Evolutionary conservation across 805 yeast species (phyloP), one percentile per base, ranked within the genome.

Genomic region (Brettanomyces anomalus): DNA sequence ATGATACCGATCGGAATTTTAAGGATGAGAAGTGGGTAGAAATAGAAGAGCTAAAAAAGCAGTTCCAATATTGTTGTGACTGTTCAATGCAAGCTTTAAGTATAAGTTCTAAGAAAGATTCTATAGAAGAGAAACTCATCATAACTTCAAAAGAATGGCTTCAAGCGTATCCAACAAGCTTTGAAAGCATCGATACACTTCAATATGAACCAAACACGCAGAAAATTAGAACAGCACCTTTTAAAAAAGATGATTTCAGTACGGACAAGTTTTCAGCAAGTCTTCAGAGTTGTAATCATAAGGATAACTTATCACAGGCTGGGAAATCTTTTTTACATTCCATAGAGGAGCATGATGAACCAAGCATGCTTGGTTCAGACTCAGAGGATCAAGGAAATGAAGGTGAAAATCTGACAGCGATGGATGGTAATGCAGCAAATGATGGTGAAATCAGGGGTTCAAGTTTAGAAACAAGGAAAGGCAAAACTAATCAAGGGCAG

Each of bases 11-110:
- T 1, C 55, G 78, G 36, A 16, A 21, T 0, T 46, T 44, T 13
- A 33, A 39, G 6, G 39, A 43, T 2, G 52, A 54, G 0, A 34
- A 53, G 3, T 76, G 81, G 81, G 62, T 62, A 15, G 74, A 68
- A 15, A 58, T 65, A 7, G 61, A 58, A 0, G 72, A 68, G 17
- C 56, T 68, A 32, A 41, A 57, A 13, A 45, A 52, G 3, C 45
- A 68, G 43, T 62, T 70, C 18, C 50, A 60, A 1, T 62, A 60
- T 32, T 55, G 62, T 30, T 37, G 49, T 8, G 44, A 49, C 2
- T 15, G 44, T 7, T 61, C 66, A 0, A 51, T 55, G 28, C n/a
- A n/a, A n/a, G n/a, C n/a, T n/a, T n/a, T n/a, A 43, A 49, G 16
- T 51, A 52, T n/a, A n/a, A n/a, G n/a, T 20, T 57, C 53, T 46